A percentile compares a stretch with the other conserved stretches of the same genome.
Conservation (phyloP, 208 protist genomes). For the Leishmania gerbilli region DNA sequence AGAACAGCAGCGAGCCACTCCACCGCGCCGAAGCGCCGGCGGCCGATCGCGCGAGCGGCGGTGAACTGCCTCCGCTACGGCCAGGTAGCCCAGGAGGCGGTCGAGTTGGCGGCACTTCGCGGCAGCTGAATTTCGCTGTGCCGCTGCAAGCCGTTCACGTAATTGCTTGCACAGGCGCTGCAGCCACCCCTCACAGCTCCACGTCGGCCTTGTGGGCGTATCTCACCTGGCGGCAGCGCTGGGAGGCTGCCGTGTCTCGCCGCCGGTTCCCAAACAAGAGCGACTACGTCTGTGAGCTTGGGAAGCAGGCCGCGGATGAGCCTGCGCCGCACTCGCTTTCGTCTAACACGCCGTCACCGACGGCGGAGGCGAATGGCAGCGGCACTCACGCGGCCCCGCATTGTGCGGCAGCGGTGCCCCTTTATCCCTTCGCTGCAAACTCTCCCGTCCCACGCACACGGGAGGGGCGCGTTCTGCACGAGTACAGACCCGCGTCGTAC, state of each 20-base stretch:
- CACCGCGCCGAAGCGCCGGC: background rate
- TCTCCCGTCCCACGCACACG: slow-evolving; percentile 3
- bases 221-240: slow-evolving; percentile 26
- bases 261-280: slow-evolving; percentile 13
- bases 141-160: slow-evolving; percentile 24
- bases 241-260: slow-evolving; percentile 21
- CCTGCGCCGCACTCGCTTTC: background rate
- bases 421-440: slow-evolving; percentile 10
- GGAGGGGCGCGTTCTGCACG: slow-evolving; percentile 10
- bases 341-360: background rate
- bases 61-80: background rate
- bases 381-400: background rate
- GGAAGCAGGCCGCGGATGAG: background rate
- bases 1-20: background rate
- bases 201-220: slow-evolving; percentile 13
- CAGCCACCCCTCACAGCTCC: background rate
- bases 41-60: background rate
- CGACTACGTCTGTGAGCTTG: slow-evolving; percentile 16
- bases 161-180: background rate
- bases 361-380: background rate
- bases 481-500: slow-evolving; percentile 22
- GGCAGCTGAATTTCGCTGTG: slow-evolving; percentile 8
- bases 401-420: background rate
- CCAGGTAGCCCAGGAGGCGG: background rate
- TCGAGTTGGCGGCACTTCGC: slow-evolving; percentile 3